Evolutionary conservation across 805 yeast species (phyloP).

Genomic region (Cephaloascus fragrans): DNA sequence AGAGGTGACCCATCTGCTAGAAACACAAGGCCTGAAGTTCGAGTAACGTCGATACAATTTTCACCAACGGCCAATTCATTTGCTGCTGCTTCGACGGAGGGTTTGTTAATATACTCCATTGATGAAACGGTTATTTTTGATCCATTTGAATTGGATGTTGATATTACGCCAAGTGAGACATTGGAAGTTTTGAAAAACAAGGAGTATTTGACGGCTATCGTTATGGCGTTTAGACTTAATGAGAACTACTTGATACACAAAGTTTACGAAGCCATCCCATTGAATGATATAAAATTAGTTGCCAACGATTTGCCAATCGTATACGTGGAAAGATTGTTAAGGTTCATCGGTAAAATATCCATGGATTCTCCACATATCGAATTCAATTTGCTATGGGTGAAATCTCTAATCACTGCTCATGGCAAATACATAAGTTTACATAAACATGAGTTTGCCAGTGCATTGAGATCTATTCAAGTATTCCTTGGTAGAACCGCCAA

Average conservation of each 20-base stretch:
- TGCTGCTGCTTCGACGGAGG: constrained; percentile 95
- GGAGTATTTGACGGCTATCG: constrained; percentile 66
- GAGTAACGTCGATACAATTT: constrained; percentile 69
- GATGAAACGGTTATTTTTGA: constrained; percentile 74
- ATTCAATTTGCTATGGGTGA: constrained; percentile 76
- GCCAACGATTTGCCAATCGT: constrained; percentile 65
- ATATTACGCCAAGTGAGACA: constrained; percentile 77
- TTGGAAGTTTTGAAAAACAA: constrained; percentile 47
- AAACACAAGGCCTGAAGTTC: constrained; percentile 68
- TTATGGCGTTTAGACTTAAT: constrained; percentile 90
- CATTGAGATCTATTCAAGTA: constrained; percentile 63
- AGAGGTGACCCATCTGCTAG: constrained; percentile 77
- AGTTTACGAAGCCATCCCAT: constrained; percentile 66
- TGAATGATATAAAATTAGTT: constrained; percentile 59
- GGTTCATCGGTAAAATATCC: constrained; percentile 58
- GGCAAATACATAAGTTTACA: constrained; percentile 64
- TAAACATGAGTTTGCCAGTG: constrained; percentile 52
- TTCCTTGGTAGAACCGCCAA: constrained; percentile 68
- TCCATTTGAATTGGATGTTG: constrained; percentile 91
- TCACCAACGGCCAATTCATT: constrained; percentile 88
- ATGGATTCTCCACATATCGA: constrained; percentile 77
- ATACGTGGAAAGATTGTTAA: constrained; percentile 58
- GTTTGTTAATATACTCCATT: constrained; percentile 71
- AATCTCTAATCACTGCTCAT: constrained; percentile 55
- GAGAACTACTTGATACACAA: constrained; percentile 64